Conservation (phyloP, 2,329 filamentous ascomycete genomes). For the Mycocentrospora acerina region DNA sequence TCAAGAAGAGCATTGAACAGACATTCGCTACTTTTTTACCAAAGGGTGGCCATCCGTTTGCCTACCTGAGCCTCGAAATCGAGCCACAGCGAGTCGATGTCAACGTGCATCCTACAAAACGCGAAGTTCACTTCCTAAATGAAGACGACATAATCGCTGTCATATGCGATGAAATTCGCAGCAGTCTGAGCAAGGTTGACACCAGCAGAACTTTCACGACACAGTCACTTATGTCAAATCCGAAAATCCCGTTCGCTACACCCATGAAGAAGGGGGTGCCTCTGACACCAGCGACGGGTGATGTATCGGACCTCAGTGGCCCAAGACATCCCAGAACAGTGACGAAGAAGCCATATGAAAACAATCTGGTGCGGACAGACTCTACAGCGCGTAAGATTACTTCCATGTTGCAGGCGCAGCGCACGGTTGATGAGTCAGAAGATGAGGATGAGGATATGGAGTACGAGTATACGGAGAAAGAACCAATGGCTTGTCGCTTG, state of each 20-base stretch:
- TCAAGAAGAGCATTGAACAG: constrained; percentile 90
- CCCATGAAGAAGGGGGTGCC: constrained; percentile 39
- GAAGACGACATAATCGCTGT: constrained; percentile 93
- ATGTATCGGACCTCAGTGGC: constrained; percentile 24
- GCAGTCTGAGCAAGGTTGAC: constrained; percentile 81
- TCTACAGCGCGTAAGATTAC: constrained; percentile 90
- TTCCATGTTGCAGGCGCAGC: constrained; percentile 76
- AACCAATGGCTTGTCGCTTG: constrained; percentile 70
- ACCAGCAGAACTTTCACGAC: constrained; percentile 93
- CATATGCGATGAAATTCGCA: constrained; percentile 77
- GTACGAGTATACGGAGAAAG: constrained; percentile 72
- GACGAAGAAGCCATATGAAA: constrained; percentile 64
- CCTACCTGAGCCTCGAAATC: constrained; percentile 90
- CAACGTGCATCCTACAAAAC: constrained; percentile 95
- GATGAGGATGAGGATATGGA: constrained; percentile 55
- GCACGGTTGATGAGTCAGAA: constrained; percentile 34
- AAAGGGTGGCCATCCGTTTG: constrained; percentile 90
- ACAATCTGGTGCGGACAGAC: constrained; percentile 89
- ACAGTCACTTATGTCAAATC: constrained; percentile 70
- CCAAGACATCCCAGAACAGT: constrained; percentile 32
- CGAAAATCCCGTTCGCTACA: constrained; percentile 42
- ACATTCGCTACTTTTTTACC: constrained; percentile 85
- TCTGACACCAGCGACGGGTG: constrained; percentile 19
- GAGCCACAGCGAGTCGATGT: constrained; percentile 92
- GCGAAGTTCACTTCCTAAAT: constrained; percentile 95